phyloP scores from a whole-genome alignment of 2,329 filamentous ascomycete genomes.

The Endoconidiophora laricicola region DNA sequence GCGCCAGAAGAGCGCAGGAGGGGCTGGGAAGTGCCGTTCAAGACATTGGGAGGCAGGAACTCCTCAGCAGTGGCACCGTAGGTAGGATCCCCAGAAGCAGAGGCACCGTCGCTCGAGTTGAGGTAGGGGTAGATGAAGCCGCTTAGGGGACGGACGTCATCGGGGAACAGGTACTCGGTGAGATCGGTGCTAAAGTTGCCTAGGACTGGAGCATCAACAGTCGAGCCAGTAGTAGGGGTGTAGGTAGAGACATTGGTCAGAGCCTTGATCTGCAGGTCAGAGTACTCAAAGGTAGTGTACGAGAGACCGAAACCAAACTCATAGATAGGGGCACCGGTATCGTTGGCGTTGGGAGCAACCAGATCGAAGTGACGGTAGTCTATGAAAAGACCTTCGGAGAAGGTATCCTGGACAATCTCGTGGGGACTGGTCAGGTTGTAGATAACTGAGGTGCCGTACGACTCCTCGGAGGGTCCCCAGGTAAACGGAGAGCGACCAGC shows the following conservation, averaged over 20 bases:
- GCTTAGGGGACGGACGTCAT: slow-evolving; percentile 31
- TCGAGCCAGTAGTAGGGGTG: slow-evolving; percentile 42
- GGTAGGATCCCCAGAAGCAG: slow-evolving; percentile 38
- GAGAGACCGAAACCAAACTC: slow-evolving; percentile 70
- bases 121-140: slow-evolving; percentile 57
- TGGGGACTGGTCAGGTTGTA: slow-evolving; percentile 53
- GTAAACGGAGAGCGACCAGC: slow-evolving; percentile 67
- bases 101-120: slow-evolving; percentile 41
- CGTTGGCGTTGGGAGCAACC: slow-evolving; percentile 22
- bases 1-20: slow-evolving; percentile 32
- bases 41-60: slow-evolving; percentile 43
- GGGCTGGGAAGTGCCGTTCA: slow-evolving; percentile 39
- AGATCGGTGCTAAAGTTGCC: slow-evolving; percentile 47
- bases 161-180: slow-evolving; percentile 52
- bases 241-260: slow-evolving; percentile 32
- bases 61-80: slow-evolving; percentile 42
- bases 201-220: slow-evolving; percentile 44
- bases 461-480: slow-evolving; percentile 48
- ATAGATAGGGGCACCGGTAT: slow-evolving; percentile 48
- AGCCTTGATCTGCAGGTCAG: slow-evolving; percentile 43
- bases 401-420: slow-evolving; percentile 53
- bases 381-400: slow-evolving; percentile 64
- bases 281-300: slow-evolving; percentile 65
- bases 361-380: slow-evolving; percentile 54
- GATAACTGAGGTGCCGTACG: slow-evolving; percentile 53